Conservation (phyloP, 495 filamentous ascomycete genomes). For the Hyaloscypha variabilis region DNA sequence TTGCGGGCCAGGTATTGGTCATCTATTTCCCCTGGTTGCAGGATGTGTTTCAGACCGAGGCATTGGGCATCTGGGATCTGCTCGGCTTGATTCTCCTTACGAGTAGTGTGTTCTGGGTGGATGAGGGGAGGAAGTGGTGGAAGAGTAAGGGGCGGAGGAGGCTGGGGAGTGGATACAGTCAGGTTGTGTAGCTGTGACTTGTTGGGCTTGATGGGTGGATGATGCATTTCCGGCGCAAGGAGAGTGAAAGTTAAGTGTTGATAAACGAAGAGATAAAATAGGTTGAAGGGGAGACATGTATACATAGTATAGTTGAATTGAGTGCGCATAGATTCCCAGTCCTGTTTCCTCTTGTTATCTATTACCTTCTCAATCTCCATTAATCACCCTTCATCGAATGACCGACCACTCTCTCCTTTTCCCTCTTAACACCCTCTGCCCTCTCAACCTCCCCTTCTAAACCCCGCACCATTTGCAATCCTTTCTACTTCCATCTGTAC, state of each 20-base stretch:
- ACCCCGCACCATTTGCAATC: too few relatives aligned
- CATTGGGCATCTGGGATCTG: slow-evolving; percentile 72
- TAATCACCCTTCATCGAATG: background rate
- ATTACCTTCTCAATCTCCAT: too few relatives aligned
- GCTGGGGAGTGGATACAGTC: slow-evolving; percentile 33
- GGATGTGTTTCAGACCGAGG: slow-evolving; percentile 93
- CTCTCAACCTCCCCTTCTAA: slow-evolving; percentile 32
- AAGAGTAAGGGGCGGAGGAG: slow-evolving; percentile 30
- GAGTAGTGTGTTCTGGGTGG: slow-evolving; percentile 91
- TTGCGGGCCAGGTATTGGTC: slow-evolving; percentile 84
- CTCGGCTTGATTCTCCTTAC: slow-evolving; percentile 70
- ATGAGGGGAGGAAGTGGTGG: slow-evolving; percentile 84
- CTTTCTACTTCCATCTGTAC: too few relatives aligned
- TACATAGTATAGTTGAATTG: slow-evolving; percentile 9
- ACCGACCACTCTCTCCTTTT: too few relatives aligned
- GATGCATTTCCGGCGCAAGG: background rate
- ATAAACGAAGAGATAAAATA: background rate
- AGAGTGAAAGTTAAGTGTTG: background rate
- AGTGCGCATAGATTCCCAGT: background rate
- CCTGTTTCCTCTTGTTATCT: too few relatives aligned
- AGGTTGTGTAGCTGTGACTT: slow-evolving; percentile 29
- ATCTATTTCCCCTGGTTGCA: slow-evolving; percentile 95
- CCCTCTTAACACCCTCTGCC: background rate
- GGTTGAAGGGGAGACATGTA: background rate
- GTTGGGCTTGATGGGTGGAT: background rate